phyloP scores from a whole-genome alignment of 2,329 filamentous ascomycete genomes.

The Cercospora sp. region DNA sequence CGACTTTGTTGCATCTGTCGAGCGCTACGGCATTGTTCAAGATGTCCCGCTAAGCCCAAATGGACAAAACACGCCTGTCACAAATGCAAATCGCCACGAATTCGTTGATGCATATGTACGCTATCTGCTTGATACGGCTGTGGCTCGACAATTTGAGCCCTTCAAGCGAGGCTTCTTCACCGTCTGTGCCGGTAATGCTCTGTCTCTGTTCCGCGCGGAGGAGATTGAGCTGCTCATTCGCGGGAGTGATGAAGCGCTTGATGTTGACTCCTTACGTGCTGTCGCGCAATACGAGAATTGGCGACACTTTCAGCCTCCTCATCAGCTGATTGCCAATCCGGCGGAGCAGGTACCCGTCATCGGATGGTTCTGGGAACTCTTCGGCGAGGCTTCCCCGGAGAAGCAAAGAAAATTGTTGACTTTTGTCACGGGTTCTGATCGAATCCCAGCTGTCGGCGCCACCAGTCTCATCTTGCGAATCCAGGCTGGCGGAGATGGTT shows the following conservation, averaged over 20 bases:
- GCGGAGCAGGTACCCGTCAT: constrained; percentile 66
- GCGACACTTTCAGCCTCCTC: constrained; percentile 47
- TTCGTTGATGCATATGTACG: constrained; percentile 84
- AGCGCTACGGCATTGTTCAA: constrained; percentile 70
- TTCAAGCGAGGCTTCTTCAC: constrained; percentile 94
- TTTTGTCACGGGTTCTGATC: constrained; percentile 88
- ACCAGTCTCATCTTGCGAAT: constrained; percentile 76
- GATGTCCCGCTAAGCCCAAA: constrained; percentile 70
- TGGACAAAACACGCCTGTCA: constrained; percentile 74
- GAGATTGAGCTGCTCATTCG: constrained; percentile 87
- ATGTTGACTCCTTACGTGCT: constrained; percentile 71
- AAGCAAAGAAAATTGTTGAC: constrained; percentile 77
- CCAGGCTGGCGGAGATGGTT: constrained; percentile 63
- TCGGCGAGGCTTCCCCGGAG: constrained; percentile 62
- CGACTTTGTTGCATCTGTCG: constrained; percentile 75
- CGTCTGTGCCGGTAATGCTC: constrained; percentile 82
- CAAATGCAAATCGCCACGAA: constrained; percentile 78
- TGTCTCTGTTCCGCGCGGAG: constrained; percentile 83
- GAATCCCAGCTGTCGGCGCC: constrained; percentile 84
- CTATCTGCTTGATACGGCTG: constrained; percentile 74
- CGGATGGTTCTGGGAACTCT: constrained; percentile 86
- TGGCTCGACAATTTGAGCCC: constrained; percentile 82
- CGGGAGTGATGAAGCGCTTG: constrained; percentile 79
- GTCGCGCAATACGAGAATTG: constrained; percentile 84
- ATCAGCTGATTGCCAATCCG: constrained; percentile 39